phyloP scores from a whole-genome alignment of 208 protist species.

The Leishmania tropica region DNA sequence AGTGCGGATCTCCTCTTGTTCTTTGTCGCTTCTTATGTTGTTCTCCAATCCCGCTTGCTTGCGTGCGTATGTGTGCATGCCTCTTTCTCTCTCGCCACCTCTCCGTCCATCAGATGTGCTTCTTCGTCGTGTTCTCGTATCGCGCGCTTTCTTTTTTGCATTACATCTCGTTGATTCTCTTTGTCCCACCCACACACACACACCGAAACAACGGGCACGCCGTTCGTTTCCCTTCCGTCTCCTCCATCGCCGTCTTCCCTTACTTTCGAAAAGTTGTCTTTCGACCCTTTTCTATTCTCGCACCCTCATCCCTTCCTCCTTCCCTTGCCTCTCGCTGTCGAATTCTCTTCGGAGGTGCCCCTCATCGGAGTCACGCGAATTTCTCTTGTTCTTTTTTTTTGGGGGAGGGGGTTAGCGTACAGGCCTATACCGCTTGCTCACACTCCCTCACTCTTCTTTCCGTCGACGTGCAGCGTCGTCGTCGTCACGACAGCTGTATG shows the following conservation, averaged over 20 bases:
- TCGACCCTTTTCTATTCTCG: not conserved
- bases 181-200: too few relatives aligned
- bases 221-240: not conserved
- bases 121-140: not conserved
- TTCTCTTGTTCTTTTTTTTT: not conserved
- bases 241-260: not conserved
- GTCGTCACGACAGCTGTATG: not conserved
- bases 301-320: not conserved
- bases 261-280: too few relatives aligned
- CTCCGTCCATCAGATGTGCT: not conserved
- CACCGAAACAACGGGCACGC: not conserved
- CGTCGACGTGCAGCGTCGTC: not conserved
- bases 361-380: not conserved
- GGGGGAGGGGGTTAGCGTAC: not conserved
- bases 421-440: not conserved
- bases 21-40: not conserved
- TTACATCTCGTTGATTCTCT: not conserved
- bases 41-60: not conserved
- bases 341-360: not conserved
- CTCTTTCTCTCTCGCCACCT: not conserved
- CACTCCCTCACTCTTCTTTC: not conserved
- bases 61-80: not conserved
- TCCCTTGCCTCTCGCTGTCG: not conserved
- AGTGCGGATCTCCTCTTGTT: not conserved
- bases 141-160: not conserved